Percentiles rank a stretch among this genome's conserved stretches.
Conservation (phyloP, 2,329 filamentous ascomycete species). For the Pseudovirgaria hyperparasitica region DNA sequence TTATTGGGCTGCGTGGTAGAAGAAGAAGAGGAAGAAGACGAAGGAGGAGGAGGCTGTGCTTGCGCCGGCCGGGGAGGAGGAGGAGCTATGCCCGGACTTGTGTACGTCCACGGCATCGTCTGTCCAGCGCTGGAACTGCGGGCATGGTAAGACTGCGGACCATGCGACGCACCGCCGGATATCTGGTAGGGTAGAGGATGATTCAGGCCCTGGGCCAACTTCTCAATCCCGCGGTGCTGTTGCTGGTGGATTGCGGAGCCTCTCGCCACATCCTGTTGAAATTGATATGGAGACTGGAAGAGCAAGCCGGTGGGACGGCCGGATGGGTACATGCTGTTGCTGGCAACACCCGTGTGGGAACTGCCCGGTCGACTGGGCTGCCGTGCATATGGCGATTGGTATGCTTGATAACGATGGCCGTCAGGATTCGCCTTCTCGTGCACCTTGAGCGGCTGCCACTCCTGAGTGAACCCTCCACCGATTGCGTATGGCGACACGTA, state of each 20-base stretch:
- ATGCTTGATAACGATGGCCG: slow-evolving; percentile 8
- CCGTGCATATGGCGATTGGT: slow-evolving; percentile 1
- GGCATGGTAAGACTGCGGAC: too few species aligned
- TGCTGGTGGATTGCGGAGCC: slow-evolving; percentile 10
- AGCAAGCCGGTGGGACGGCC: slow-evolving; percentile 17
- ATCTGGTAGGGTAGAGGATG: too few species aligned
- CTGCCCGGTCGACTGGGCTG: slow-evolving; percentile 6
- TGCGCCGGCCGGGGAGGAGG: too few species aligned
- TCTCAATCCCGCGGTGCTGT: slow-evolving; percentile 19
- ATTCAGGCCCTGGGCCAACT: slow-evolving; percentile 19
- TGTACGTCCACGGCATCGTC: too few species aligned
- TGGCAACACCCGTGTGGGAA: slow-evolving; percentile 4
- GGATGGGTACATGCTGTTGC: slow-evolving; percentile 1
- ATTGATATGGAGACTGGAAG: slow-evolving; percentile 32
- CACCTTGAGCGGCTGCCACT: slow-evolving; percentile 23
- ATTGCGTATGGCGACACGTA: slow-evolving; percentile 35
- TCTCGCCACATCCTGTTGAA: slow-evolving; percentile 26
- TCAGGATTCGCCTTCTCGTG: slow-evolving; percentile 5
- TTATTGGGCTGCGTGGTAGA: too few species aligned
- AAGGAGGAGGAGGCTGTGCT: too few species aligned
- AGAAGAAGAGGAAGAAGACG: too few species aligned
- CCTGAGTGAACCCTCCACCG: slow-evolving; percentile 26
- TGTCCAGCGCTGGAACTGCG: too few species aligned
- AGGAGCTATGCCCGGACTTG: too few species aligned
- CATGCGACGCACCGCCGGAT: too few species aligned